These are phyloP conservation scores for Saksenaea vasiformis DNA, from an alignment of 371 early-diverging fungal genomes.

Conservation along the genomic window DNA sequence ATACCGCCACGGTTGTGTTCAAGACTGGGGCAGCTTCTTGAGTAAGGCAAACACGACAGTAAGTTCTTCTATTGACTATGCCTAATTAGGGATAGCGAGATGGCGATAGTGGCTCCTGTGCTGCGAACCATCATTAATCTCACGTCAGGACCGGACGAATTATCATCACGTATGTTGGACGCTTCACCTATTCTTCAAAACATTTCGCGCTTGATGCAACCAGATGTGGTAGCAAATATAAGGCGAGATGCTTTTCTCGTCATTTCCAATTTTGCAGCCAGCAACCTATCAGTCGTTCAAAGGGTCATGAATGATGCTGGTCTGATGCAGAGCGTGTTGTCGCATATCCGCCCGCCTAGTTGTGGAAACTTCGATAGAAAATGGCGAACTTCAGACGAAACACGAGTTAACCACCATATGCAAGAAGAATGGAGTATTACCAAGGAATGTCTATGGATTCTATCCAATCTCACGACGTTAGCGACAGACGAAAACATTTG, in stretches of 20 bases:
- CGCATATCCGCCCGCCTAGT: conserved; percentile 37
- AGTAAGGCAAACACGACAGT: conserved; percentile 15
- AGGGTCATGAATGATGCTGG: conserved; percentile 34
- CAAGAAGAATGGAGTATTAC: conserved; percentile 58
- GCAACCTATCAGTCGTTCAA: conserved; percentile 44
- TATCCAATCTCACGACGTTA: conserved; percentile 54
- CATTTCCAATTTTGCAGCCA: conserved; percentile 57
- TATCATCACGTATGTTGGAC: conserved; percentile 38
- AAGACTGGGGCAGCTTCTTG: conserved; percentile 26
- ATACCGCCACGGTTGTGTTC: conserved; percentile 25
- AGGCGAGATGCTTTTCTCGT: conserved; percentile 55
- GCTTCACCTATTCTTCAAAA: conserved; percentile 29
- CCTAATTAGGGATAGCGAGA: background rate
- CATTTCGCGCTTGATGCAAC: conserved; percentile 22
- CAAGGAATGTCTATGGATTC: conserved; percentile 55
- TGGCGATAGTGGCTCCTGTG: conserved; percentile 26
- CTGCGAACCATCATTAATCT: conserved; percentile 56
- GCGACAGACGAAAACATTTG: conserved; percentile 31
- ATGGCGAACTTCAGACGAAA: conserved; percentile 18
- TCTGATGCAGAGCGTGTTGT: conserved; percentile 42
- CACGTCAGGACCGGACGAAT: conserved; percentile 54
- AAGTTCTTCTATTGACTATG: background rate
- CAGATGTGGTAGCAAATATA: conserved; percentile 21
- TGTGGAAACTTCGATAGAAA: conserved; percentile 8
- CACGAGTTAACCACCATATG: conserved; percentile 11